Evolutionary conservation across 1,284 basidiomycete species (phyloP), one percentile per base, ranked within the genome.

Genomic region (Vanrija pseudolonga): DNA sequence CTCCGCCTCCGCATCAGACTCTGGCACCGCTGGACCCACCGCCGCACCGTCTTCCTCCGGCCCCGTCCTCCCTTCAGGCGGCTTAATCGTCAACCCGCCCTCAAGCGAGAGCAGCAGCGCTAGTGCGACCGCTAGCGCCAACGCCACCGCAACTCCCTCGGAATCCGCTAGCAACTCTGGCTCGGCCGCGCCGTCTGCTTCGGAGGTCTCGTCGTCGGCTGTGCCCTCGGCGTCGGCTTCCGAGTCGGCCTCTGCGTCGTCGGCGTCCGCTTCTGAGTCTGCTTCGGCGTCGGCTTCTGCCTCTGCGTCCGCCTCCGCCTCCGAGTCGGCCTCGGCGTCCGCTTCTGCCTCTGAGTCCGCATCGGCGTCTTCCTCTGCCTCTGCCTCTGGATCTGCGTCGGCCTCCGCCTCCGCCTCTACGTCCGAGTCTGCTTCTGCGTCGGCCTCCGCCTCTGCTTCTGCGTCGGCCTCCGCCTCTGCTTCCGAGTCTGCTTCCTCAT

Each of bases 401-500:
- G 26, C 20, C 19, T 50, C 45, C 26, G 45, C 18, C 15, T 40
- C 53, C 17, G 36, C 38, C 32, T 57, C 50, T n/a, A 23, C 52
- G 2, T 51, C 62, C 39, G 43, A 19, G 37, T 45, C 32, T 9
- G 32, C 55, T 9, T 24, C 55, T 14, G 51, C n/a, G 41, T 38
- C 28, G 22, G 47, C 17, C 15, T 40, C 52, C 12, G 24, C 28
- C 22, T 59, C 53, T 11, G 37, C 51, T n/a, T 55, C 62, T 18
- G 36, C 38, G 8, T 50, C 50, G 4, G 46, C 45, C 5, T 40
- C 39, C 14, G 39, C 38, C 18, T 49, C 56, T 6, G 52, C 47
- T 12, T 57, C 56, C 9, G 45, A 53, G 15, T 51, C 47, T 18
- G 39, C 55, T 4, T 56, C 58, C 5, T 18, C 53, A 32, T 36